Evolutionary conservation across 805 yeast species (phyloP), one percentile per base, ranked within the genome.

Genomic region (Saccharomycopsis sp.): DNA sequence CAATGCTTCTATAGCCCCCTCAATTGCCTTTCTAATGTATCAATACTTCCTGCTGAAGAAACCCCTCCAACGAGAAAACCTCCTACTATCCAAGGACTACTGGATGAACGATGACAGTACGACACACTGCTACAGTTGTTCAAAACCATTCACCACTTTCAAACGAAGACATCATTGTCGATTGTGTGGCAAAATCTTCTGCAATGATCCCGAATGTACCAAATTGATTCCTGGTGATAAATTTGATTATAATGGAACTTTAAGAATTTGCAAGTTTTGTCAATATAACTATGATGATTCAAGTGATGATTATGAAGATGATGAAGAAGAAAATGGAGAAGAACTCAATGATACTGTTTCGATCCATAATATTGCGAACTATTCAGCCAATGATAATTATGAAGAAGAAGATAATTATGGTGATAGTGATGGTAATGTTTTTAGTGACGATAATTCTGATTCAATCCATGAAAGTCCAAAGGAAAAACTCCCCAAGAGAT

Each of bases 81-180:
- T 42, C 21, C 30, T 45, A 13, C 25, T 45, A 21, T 63, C 70
- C 3, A 72, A 73, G 44, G 89, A 86, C 54, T 89, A 86, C 56
- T 89, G 98, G 98, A 79, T 89, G 85, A 86, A 88, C 52, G 96
- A 89, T 61, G 83, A 89, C 31, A 83, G 86, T 44, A 95, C 94
- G 0, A 72, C 79, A 6, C 92, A 86, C 47, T 89, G 98, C 53
- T 75, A 86, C 43, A 69, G 79, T 13, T 89, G 97, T 58, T 84
- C 81, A 41, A 70, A 76, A 40, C 73, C 75, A 3, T 89, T 89
- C 54, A 74, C 82, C 1, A 81, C 96, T 0, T 88, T 87, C 60
- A 64, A 96, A 56, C 67, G 98, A 50, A 82, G 84, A 49, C 98
- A 89, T 56, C 98, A 89, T 59, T 89, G 98, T 54, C 65, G 98